Percentiles rank a stretch among this genome's conserved stretches.
Conservation (phyloP, 352 stramenopile species). For the Phytophthora sp. region DNA sequence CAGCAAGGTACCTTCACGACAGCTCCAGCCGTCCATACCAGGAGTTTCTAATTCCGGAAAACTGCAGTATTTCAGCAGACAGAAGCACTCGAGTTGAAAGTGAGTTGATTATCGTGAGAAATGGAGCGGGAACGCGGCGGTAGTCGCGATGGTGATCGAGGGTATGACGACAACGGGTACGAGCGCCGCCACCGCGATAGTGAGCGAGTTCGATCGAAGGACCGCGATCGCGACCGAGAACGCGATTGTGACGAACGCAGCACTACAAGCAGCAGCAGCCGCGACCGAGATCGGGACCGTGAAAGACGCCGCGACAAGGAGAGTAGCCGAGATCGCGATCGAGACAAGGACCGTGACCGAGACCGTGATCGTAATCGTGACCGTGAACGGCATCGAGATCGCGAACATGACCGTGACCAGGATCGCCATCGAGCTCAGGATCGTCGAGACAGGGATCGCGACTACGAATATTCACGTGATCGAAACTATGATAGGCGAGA, state of each 20-base stretch:
- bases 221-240: slow-evolving; percentile 35
- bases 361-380: slow-evolving; percentile 44
- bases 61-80: slow-evolving; percentile 13
- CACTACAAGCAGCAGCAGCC: slow-evolving; percentile 28
- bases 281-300: slow-evolving; percentile 31
- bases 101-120: slow-evolving; percentile 9
- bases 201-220: slow-evolving; percentile 33
- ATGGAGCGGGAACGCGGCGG: slow-evolving; percentile 46
- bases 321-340: slow-evolving; percentile 26
- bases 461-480: slow-evolving; percentile 42
- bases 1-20: slow-evolving; percentile 7
- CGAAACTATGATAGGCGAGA: slow-evolving; percentile 39
- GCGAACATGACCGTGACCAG: slow-evolving; percentile 41
- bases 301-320: slow-evolving; percentile 25
- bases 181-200: slow-evolving; percentile 33
- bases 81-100: slow-evolving; percentile 12
- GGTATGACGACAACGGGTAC: slow-evolving; percentile 29
- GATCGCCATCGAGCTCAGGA: slow-evolving; percentile 38
- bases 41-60: slow-evolving; percentile 33
- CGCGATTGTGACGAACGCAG: slow-evolving; percentile 46
- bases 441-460: slow-evolving; percentile 42
- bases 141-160: slow-evolving; percentile 30
- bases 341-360: slow-evolving; percentile 41
- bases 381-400: slow-evolving; percentile 40
- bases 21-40: slow-evolving; percentile 14